A percentile compares a stretch with the other conserved stretches of the same genome.
Evolutionary conservation across 192 early-diverging fungal genomes (phyloP).

Genomic region (Thamnidium elegans): DNA sequence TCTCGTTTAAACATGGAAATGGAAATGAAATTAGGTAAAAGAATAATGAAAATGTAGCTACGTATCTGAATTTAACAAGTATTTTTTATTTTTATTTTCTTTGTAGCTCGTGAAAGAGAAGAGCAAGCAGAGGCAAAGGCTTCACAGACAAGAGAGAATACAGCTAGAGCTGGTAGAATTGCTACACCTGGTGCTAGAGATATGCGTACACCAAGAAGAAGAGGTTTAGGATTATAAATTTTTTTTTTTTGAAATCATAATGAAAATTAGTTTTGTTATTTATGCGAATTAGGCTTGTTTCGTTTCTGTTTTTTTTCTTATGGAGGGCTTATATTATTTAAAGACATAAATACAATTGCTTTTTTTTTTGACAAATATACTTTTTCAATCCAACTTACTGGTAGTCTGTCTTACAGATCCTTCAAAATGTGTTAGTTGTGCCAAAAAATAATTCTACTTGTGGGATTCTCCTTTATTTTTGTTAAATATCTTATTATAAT

Average conservation of each 20-base stretch:
- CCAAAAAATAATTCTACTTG: no score
- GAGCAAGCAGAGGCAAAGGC: constrained; percentile 37
- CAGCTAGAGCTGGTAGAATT: constrained; percentile 38
- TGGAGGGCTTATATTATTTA: no score
- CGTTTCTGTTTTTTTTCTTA: no score
- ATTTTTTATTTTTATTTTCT: background rate
- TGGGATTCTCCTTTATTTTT: no score
- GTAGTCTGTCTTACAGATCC: no score
- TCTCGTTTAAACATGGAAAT: constrained; percentile 56
- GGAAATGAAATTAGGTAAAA: constrained; percentile 52
- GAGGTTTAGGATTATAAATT: constrained; percentile 21
- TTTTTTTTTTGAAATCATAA: background rate
- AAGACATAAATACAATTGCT: no score
- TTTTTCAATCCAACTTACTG: no score
- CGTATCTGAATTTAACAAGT: background rate
- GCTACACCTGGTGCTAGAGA: constrained; percentile 48
- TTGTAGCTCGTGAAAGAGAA: constrained; percentile 49
- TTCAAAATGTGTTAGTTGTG: no score
- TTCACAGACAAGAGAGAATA: constrained; percentile 21
- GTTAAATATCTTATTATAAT: no score
- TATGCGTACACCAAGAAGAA: constrained; percentile 16
- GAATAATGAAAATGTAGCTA: background rate
- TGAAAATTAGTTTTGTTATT: no score
- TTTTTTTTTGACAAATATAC: no score
- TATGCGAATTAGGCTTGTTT: no score